Percentiles rank a stretch among this genome's conserved stretches.
Conservation (phyloP, 2,329 filamentous ascomycete genomes). For the Aaosphaeria pasadenensis region DNA sequence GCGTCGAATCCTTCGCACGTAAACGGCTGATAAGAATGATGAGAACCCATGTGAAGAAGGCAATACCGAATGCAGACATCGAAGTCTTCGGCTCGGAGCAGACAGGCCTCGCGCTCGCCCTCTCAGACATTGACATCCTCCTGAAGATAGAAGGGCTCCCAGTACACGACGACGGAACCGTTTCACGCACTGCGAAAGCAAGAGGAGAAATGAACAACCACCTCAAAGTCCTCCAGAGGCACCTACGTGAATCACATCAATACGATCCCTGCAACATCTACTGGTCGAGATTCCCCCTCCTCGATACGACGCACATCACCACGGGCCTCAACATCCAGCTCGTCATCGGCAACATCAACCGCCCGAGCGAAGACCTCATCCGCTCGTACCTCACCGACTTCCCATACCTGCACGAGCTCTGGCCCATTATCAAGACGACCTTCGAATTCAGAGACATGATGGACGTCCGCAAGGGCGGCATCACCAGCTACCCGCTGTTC, state of each 20-base stretch:
- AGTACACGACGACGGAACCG: not conserved
- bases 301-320: slow-evolving; percentile 41
- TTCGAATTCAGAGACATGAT: slow-evolving; percentile 51
- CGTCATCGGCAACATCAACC: slow-evolving; percentile 43
- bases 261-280: slow-evolving; percentile 11
- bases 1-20: slow-evolving; percentile 41
- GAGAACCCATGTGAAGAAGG: slow-evolving; percentile 5
- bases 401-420: slow-evolving; percentile 50
- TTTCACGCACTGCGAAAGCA: not conserved
- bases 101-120: slow-evolving; percentile 51
- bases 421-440: slow-evolving; percentile 48
- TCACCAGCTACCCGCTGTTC: slow-evolving; percentile 55
- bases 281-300: slow-evolving; percentile 38
- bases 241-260: not conserved
- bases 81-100: slow-evolving; percentile 54
- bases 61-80: slow-evolving; percentile 24
- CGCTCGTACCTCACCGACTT: slow-evolving; percentile 48
- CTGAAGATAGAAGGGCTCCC: slow-evolving; percentile 16
- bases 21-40: slow-evolving; percentile 20
- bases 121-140: slow-evolving; percentile 56
- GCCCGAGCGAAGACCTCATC: slow-evolving; percentile 42
- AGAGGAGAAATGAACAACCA: not conserved
- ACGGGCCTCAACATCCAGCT: slow-evolving; percentile 54
- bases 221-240: not conserved
- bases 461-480: slow-evolving; percentile 47